Conservation (phyloP, 768 basidiomycete species). For the Amanita rubescens region DNA sequence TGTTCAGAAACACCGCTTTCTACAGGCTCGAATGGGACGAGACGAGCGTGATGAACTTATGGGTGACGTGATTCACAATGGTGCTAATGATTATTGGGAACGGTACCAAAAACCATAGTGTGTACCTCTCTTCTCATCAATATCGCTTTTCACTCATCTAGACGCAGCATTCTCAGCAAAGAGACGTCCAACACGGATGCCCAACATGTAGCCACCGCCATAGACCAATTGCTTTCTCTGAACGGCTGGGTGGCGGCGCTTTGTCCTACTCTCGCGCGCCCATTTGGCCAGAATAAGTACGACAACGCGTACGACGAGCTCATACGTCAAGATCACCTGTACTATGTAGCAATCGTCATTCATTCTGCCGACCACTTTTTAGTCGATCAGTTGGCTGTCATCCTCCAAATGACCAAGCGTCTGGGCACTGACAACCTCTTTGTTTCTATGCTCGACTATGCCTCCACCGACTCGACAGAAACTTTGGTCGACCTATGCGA, state of each 20-base stretch:
- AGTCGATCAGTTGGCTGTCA: slow-evolving; percentile 96
- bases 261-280: slow-evolving; percentile 89
- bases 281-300: slow-evolving; percentile 86
- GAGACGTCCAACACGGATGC: slow-evolving; percentile 88
- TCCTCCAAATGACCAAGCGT: slow-evolving; percentile 89
- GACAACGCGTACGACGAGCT: slow-evolving; percentile 89
- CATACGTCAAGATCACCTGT: slow-evolving; percentile 72
- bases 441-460: slow-evolving; percentile 97
- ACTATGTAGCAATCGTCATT: slow-evolving; percentile 91
- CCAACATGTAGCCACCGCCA: slow-evolving; percentile 81
- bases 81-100: slow-evolving; percentile 85
- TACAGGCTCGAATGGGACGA: slow-evolving; percentile 84
- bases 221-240: slow-evolving; percentile 90
- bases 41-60: slow-evolving; percentile 82
- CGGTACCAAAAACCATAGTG: slow-evolving; percentile 89
- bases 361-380: slow-evolving; percentile 99
- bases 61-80: slow-evolving; percentile 64
- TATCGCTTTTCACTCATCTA: no score
- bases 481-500: slow-evolving; percentile 93
- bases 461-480: slow-evolving; percentile 90
- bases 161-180: slow-evolving; percentile 59
- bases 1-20: slow-evolving; percentile 79
- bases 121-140: not conserved
- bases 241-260: slow-evolving; percentile 98
- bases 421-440: slow-evolving; percentile 88